These are phyloP conservation scores for Candida jianshihensis DNA, from an alignment of 805 yeast genomes.

Conservation along the genomic window DNA sequence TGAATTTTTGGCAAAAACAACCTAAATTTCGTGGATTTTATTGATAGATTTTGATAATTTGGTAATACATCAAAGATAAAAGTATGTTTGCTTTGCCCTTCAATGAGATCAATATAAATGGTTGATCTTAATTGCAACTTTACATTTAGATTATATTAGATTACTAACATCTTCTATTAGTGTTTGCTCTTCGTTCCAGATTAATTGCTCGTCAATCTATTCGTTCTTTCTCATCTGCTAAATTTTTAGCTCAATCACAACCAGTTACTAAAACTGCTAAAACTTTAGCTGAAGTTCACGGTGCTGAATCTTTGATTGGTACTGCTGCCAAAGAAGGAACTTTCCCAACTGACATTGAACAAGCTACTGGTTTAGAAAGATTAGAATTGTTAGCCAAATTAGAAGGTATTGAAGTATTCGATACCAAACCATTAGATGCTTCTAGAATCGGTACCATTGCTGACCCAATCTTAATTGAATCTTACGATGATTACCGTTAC, in stretches of 20 bases:
- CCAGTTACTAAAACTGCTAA: slow-evolving; percentile 48
- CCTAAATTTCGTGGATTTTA: neutral
- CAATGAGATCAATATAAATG: no score
- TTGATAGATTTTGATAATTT: no score
- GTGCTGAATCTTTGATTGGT: slow-evolving; percentile 75
- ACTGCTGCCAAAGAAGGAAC: slow-evolving; percentile 82
- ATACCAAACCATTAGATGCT: slow-evolving; percentile 78
- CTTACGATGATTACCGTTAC: slow-evolving; percentile 88
- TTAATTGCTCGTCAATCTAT: slow-evolving; percentile 24
- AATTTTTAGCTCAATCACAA: slow-evolving; percentile 22
- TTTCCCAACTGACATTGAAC: slow-evolving; percentile 90
- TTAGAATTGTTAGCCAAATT: slow-evolving; percentile 87
- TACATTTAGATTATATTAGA: no score
- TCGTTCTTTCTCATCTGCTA: slow-evolving; percentile 27
- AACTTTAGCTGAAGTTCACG: slow-evolving; percentile 69
- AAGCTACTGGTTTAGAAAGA: slow-evolving; percentile 98
- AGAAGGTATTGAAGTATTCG: slow-evolving; percentile 93
- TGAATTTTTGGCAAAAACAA: slow-evolving; percentile 1
- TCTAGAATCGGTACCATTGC: slow-evolving; percentile 86
- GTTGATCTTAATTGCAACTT: no score
- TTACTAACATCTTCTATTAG: no score
- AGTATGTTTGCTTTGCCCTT: no score
- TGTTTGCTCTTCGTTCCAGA: slow-evolving; percentile 33
- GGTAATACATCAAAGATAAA: no score
- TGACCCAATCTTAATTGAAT: slow-evolving; percentile 85